Percentiles rank a stretch among this genome's conserved stretches.
Conservation (phyloP, 192 early-diverging fungal genomes). For the Borealophlyctis nickersoniae region DNA sequence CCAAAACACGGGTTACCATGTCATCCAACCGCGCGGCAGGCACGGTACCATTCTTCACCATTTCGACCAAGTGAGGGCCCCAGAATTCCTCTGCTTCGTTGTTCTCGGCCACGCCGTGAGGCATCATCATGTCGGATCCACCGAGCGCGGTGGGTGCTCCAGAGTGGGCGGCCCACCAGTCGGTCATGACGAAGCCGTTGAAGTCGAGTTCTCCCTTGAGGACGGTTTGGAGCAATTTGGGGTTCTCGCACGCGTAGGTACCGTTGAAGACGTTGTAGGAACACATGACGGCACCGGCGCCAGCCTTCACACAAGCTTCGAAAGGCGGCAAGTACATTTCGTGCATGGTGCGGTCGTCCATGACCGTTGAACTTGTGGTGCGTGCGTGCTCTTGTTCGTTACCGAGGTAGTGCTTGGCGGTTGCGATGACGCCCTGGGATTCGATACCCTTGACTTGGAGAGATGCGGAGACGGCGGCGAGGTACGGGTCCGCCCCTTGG, state of each 20-base stretch:
- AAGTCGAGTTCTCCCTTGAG: conserved; percentile 58
- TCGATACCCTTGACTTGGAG: conserved; percentile 42
- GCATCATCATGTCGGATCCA: conserved; percentile 64
- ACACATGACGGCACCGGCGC: conserved; percentile 59
- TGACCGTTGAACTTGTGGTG: conserved; percentile 20
- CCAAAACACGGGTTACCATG: conserved; percentile 48
- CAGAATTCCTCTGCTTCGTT: conserved; percentile 7
- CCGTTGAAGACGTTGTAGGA: conserved; percentile 62
- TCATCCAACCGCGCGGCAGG: conserved; percentile 39
- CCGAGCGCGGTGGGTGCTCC: conserved; percentile 29
- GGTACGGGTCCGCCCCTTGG: conserved; percentile 48
- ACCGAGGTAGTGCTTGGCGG: conserved; percentile 51
- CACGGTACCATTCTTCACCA: conserved; percentile 31
- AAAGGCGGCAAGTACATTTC: conserved; percentile 64
- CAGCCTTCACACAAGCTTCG: conserved; percentile 45
- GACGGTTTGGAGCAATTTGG: conserved; percentile 39
- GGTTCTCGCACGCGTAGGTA: conserved; percentile 52
- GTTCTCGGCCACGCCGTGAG: conserved; percentile 11
- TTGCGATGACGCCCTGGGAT: conserved; percentile 51
- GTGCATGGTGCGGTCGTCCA: conserved; percentile 56
- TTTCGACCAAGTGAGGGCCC: conserved; percentile 32
- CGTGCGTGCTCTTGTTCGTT: conserved; percentile 53
- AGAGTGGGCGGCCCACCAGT: conserved; percentile 54
- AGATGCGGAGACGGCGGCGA: conserved; percentile 29
- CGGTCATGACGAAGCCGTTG: conserved; percentile 61